Evolutionary conservation across 1,139 yeast genomes (phyloP).

Genomic region (Candida glucosophila): DNA sequence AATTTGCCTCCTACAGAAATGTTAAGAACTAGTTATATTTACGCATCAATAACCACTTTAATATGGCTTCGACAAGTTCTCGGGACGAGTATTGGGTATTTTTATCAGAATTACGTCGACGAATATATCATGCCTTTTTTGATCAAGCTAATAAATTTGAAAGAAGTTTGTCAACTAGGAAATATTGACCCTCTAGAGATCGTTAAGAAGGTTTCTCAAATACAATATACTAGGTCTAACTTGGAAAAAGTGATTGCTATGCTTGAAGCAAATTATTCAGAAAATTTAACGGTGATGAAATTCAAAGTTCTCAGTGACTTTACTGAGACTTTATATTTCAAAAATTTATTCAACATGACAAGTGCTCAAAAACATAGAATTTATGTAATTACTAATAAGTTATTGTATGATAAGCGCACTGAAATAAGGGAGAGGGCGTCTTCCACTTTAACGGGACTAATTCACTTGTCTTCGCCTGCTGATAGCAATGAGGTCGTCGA

Average conservation of each 20-base stretch:
- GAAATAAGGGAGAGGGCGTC: conserved; percentile 78
- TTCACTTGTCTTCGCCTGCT: conserved; percentile 63
- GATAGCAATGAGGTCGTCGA: conserved; percentile 36
- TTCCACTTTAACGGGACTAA: conserved; percentile 67
- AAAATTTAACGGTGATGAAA: conserved; percentile 56
- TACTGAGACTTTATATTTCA: conserved; percentile 67
- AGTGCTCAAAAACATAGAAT: conserved; percentile 41
- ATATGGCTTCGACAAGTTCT: conserved; percentile 36
- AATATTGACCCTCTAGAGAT: conserved; percentile 48
- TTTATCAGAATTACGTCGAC: conserved; percentile 30
- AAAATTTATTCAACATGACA: conserved; percentile 54
- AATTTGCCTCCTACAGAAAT: conserved; percentile 32
- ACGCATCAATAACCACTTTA: conserved; percentile 36
- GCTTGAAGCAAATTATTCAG: conserved; percentile 36
- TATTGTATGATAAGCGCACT: conserved; percentile 56
- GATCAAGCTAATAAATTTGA: conserved; percentile 55
- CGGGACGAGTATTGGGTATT: conserved; percentile 30
- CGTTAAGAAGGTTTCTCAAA: conserved; percentile 49
- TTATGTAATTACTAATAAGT: conserved; percentile 42
- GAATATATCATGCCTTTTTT: conserved; percentile 61
- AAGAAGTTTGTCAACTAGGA: conserved; percentile 78
- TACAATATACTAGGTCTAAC: conserved; percentile 40
- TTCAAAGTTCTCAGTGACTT: conserved; percentile 59
- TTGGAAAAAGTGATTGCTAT: conserved; percentile 41
- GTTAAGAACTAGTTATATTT: conserved; percentile 38